phyloP scores from a whole-genome alignment of 768 basidiomycete genomes.

The Agrocybe pediades region DNA sequence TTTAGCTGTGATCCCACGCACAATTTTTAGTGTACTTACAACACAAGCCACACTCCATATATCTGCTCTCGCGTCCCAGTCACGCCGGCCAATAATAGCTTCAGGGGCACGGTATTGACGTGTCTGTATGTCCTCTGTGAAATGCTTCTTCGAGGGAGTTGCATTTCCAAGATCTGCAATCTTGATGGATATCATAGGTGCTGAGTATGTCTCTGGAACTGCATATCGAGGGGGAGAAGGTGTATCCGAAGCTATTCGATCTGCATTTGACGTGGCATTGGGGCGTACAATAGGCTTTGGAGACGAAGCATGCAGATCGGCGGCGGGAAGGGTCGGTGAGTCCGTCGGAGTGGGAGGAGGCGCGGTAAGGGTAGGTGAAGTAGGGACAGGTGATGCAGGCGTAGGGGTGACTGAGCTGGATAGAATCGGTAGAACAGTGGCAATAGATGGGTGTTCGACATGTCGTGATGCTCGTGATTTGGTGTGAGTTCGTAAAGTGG shows the following conservation, averaged over 20 bases:
- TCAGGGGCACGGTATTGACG: conserved; percentile 95
- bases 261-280: conserved; percentile 8
- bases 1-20: background rate
- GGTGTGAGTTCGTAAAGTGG: conserved; percentile 18
- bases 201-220: conserved; percentile 12
- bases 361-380: conserved; percentile 27
- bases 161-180: conserved; percentile 96
- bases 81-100: conserved; percentile 83
- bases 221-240: conserved; percentile 26
- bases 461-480: conserved; percentile 22
- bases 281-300: conserved; percentile 2
- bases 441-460: conserved; percentile 17
- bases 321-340: conserved; percentile 24
- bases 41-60: conserved; percentile 93
- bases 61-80: conserved; percentile 87
- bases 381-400: conserved; percentile 19
- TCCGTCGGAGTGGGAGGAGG: conserved; percentile 40
- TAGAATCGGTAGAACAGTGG: conserved; percentile 7
- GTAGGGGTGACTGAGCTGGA: background rate
- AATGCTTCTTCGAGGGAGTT: conserved; percentile 87
- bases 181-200: conserved; percentile 75
- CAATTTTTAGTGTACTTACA: conserved; percentile 37
- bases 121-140: conserved; percentile 96
- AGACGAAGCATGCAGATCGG: conserved; percentile 16
- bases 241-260: conserved; percentile 15